phyloP scores from a whole-genome alignment of 495 filamentous ascomycete species.

The Annulohypoxylon maeteangense region DNA sequence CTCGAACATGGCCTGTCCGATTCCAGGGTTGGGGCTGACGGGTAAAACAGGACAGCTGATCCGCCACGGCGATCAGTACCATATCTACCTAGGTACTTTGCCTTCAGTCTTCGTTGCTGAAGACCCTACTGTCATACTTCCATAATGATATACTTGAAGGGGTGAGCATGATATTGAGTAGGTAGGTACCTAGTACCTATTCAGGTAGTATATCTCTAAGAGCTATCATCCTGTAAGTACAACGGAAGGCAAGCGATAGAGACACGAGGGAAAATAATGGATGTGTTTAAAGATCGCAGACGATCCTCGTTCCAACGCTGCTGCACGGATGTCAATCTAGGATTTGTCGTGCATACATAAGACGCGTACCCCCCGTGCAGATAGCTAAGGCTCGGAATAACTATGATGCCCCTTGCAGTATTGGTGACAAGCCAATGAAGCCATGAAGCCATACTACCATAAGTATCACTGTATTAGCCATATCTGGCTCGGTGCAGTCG shows the following conservation, averaged over 20 bases:
- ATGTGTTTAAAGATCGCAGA: not conserved
- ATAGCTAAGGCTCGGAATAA: constrained; percentile 21
- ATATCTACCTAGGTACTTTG: not conserved
- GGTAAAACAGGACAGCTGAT: constrained; percentile 18
- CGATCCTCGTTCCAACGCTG: not conserved
- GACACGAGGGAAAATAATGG: not conserved
- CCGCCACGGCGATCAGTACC: constrained; percentile 2
- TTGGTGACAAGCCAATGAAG: too few relatives aligned
- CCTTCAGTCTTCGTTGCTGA: not conserved
- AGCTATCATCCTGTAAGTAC: not conserved
- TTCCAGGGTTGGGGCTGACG: constrained; percentile 8
- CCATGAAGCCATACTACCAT: too few relatives aligned
- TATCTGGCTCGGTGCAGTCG: not conserved
- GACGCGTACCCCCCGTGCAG: constrained; percentile 14
- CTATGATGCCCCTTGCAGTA: constrained; percentile 2
- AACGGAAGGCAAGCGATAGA: not conserved
- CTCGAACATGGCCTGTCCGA: constrained; percentile 27
- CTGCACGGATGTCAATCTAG: constrained; percentile 13
- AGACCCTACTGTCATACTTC: too few relatives aligned
- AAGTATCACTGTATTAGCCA: too few relatives aligned
- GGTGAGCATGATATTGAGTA: not conserved
- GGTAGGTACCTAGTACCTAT: too few relatives aligned
- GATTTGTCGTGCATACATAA: constrained; percentile 10
- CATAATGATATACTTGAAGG: not conserved
- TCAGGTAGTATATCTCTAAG: not conserved